A percentile compares a stretch with the other conserved stretches of the same genome.
phyloP scores from a whole-genome alignment of 1,284 basidiomycete genomes.

The Megacollybia platyphylla region DNA sequence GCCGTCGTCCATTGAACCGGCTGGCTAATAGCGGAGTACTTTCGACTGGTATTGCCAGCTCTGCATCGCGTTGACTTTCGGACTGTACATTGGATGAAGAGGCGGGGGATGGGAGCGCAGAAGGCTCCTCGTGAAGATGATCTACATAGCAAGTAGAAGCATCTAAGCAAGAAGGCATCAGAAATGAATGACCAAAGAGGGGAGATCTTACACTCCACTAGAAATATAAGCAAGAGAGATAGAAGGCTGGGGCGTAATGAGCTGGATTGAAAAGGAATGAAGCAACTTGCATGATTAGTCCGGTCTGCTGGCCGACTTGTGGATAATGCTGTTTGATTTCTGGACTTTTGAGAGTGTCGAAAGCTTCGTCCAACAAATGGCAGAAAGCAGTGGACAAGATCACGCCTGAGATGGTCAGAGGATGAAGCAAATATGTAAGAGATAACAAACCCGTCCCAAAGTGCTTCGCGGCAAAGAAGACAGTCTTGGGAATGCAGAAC shows the following conservation, averaged over 20 bases:
- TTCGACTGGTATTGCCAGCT: conserved; percentile 2
- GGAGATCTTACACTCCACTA: conserved; percentile 55
- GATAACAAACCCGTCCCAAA: conserved; percentile 52
- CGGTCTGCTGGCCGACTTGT: conserved; percentile 41
- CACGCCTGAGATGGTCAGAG: conserved; percentile 32
- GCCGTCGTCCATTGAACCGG: not conserved
- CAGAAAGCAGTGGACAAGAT: conserved; percentile 72
- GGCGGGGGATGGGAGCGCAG: conserved; percentile 31
- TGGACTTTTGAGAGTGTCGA: conserved; percentile 39
- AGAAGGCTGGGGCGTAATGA: conserved; percentile 28
- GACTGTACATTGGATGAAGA: conserved; percentile 3
- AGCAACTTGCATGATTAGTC: conserved; percentile 53
- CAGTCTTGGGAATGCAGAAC: conserved; percentile 45
- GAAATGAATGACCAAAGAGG: not conserved
- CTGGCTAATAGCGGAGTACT: not conserved
- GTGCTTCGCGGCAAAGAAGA: conserved; percentile 73
- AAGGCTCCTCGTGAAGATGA: conserved; percentile 45
- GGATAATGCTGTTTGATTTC: conserved; percentile 31
- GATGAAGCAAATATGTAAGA: not conserved
- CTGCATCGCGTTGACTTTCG: conserved; percentile 9
- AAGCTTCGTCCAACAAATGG: conserved; percentile 66
- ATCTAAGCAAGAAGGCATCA: conserved; percentile 24
- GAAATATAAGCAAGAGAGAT: conserved; percentile 57
- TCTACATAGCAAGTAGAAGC: conserved; percentile 64
- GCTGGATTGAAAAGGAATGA: conserved; percentile 1